A percentile compares a stretch with the other conserved stretches of the same genome.
Evolutionary conservation across 2,329 filamentous ascomycete species (phyloP).

Genomic region (Phymatotrichopsis omnivora): DNA sequence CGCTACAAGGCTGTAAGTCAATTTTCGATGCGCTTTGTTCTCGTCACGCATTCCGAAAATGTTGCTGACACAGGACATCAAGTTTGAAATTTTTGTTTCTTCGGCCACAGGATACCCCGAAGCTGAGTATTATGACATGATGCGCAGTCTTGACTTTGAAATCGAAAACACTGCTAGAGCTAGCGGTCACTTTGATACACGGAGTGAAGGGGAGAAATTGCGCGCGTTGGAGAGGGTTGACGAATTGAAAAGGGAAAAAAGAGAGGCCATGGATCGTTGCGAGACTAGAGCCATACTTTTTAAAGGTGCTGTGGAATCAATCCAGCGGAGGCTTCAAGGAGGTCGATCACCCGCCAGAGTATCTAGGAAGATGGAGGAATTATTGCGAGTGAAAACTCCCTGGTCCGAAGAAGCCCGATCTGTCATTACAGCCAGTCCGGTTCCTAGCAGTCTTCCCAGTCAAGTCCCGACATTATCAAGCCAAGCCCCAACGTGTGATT

Average conservation of each 20-base stretch:
- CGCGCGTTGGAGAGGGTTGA: conserved; percentile 16
- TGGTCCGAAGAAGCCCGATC: conserved; percentile 18
- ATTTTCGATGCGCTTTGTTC: too few relatives aligned
- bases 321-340: conserved; percentile 25
- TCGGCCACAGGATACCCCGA: conserved; percentile 21
- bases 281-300: conserved; percentile 24
- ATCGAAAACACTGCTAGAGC: conserved; percentile 22
- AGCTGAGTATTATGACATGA: conserved; percentile 23
- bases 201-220: not conserved
- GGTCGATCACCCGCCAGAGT: conserved; percentile 8
- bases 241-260: conserved; percentile 26
- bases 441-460: conserved; percentile 22
- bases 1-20: conserved; percentile 26
- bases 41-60: not conserved
- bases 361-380: conserved; percentile 13
- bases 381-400: conserved; percentile 11
- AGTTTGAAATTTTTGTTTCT: conserved; percentile 28
- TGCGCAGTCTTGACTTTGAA: conserved; percentile 25
- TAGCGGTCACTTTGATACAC: not conserved
- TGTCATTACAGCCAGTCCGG: conserved; percentile 20
- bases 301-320: conserved; percentile 28
- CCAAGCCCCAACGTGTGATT: conserved; percentile 23
- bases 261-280: conserved; percentile 25
- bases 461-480: conserved; percentile 24
- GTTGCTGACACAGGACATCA: conserved; percentile 11